A percentile compares a stretch with the other conserved stretches of the same genome.
Conservation (phyloP, 2,329 filamentous ascomycete genomes). For the Xylogone sp. region DNA sequence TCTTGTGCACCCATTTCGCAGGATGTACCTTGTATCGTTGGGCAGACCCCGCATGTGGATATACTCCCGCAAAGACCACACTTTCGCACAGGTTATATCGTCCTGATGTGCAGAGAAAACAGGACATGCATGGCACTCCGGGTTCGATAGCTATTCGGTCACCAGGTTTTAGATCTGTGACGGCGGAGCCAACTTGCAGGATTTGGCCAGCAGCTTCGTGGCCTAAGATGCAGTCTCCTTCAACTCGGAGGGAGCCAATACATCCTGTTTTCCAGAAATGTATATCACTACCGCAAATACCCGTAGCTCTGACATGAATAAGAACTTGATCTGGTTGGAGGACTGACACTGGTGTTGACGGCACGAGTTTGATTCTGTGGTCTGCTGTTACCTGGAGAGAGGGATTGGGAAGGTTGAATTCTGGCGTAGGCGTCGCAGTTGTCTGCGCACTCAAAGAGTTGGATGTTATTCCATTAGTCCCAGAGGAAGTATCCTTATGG, state of each 20-base stretch:
- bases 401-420: constrained; percentile 38
- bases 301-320: constrained; percentile 58
- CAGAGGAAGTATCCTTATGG: not conserved
- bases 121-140: constrained; percentile 58
- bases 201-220: constrained; percentile 63
- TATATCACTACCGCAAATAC: constrained; percentile 63
- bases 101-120: constrained; percentile 55
- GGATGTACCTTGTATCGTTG: constrained; percentile 60
- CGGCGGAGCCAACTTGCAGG: constrained; percentile 50
- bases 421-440: no score
- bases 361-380: constrained; percentile 51
- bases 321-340: constrained; percentile 53
- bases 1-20: constrained; percentile 52
- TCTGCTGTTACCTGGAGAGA: constrained; percentile 58
- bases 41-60: constrained; percentile 56
- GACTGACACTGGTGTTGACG: constrained; percentile 49
- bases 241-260: constrained; percentile 59
- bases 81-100: constrained; percentile 62
- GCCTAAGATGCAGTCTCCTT: constrained; percentile 61
- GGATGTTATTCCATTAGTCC: not conserved
- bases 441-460: no score
- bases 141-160: constrained; percentile 66
- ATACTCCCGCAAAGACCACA: constrained; percentile 58
- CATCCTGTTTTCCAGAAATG: constrained; percentile 65
- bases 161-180: constrained; percentile 46